Evolutionary conservation across 2,329 filamentous ascomycete species (phyloP), one percentile per base, ranked within the genome.

Genomic region (Cryoendolithus antarcticus): DNA sequence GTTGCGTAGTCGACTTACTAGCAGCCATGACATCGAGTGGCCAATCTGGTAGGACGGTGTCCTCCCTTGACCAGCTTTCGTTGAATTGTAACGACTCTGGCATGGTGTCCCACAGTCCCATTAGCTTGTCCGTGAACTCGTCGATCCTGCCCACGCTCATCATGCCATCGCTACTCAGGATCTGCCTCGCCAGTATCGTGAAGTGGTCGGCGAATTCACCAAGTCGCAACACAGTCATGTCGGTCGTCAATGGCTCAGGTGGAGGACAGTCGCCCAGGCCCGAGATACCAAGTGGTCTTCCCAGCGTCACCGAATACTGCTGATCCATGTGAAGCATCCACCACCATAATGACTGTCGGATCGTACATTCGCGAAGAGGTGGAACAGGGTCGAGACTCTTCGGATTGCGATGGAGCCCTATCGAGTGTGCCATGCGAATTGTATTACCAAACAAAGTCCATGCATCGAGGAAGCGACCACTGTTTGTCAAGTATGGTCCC

Each of bases 241-340:
- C 60, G 0, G 61, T 66, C 0, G 64, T 65, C 9, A 69, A 50
- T 12, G 62, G 60, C 19, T 66, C 61, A 1, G 66, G 62, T 10
- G 63, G 61, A 11, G 62, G 64, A 43, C 66, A 70, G 41, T 70
- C 67, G 9, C 67, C 67, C 24, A 68, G 59, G 12, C 63, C 65
- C 34, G 64, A 68, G 27, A 70, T 69, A 0, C 66, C 67, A 7
- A 70, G 49, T 2, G 67, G 67, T 29, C 67, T 56, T 11, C 67
- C 67, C 0, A 70, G 56, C 0, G 63, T 68, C 52, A 70, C 66
- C 0, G 65, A 68, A 44, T 69, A 70, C 35, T 69, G 62, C 41
- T 69, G 65, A 35, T 70, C 67, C 59, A 69, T 64, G 42, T 69
- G 64, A 11, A 70, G 48, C 58, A 70, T 65, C 63, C 66, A 67